Evolutionary conservation across 2,329 filamentous ascomycete genomes (phyloP), one percentile per base, ranked within the genome.

Genomic region (Diplocarpon rosae): DNA sequence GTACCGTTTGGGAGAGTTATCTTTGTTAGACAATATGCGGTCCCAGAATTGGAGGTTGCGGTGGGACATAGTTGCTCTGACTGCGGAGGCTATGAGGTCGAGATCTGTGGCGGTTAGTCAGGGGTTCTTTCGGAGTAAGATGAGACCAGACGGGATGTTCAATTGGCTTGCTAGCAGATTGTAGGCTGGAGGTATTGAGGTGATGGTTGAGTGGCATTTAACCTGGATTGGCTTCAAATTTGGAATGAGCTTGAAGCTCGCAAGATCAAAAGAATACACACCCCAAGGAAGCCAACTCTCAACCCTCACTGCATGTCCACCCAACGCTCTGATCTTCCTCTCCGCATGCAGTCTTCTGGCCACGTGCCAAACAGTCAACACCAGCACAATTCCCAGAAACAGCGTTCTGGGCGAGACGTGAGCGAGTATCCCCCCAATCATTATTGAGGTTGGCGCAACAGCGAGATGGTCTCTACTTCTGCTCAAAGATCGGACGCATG

Each of bases 41-140:
- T 66, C 52, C 81, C 84, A 93, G 48, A 75, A 67, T 37, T 79
- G 70, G 27, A 81, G 66, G 48, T 79, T 79, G 37, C 68, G 63
- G 57, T 87, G 65, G 0, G 63, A 58, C 39, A 69, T 61, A 7
- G 72, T 71, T 37, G 73, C 65, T 27, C 63, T 62, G 36, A 86
- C 57, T n/a, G 73, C 71, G n/a, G 64, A 59, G 55, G 66, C 69
- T 28, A 88, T 65, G 48, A 86, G 68, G 52, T 85, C 82, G 34
- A 89, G 52, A 37, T 80, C 83, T 81, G 30, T 17, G 11, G 15
- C 15, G n/a, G n/a, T 31, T 7, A 24, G 20, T 24, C 4, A 24
- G 4, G 20, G 20, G 3, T 24, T 24, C 20, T 24, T 24, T 24
- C 20, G 3, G 4, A 7, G 20, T 4, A 24, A 24, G 3, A 24